A percentile compares a stretch with the other conserved stretches of the same genome.
Evolutionary conservation across 177 flowering plant species (phyloP).

Genomic region (Vitis hybrid): DNA sequence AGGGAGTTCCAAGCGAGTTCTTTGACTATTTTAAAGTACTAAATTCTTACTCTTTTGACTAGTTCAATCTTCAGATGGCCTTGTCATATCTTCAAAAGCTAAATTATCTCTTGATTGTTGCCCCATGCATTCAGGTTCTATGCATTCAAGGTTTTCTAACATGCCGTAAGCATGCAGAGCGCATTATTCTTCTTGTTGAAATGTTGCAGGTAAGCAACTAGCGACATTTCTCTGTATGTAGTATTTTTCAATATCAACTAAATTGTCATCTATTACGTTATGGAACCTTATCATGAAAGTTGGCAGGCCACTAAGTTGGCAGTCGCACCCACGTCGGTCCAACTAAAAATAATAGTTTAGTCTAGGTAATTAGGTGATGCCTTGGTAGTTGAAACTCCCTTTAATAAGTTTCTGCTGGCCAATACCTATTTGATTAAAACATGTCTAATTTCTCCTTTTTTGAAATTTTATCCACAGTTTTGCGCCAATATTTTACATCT

Average conservation of each 20-base stretch:
- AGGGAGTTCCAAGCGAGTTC: conserved; percentile 98
- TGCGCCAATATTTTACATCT: too few relatives aligned
- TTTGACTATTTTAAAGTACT: conserved; percentile 95
- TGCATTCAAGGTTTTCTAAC: conserved; percentile 99
- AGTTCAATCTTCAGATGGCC: background rate
- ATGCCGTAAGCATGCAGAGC: conserved; percentile 98
- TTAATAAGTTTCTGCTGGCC: too few relatives aligned
- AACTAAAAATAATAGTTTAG: too few relatives aligned
- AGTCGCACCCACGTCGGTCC: too few relatives aligned
- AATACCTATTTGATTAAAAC: too few relatives aligned
- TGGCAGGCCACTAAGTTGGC: too few relatives aligned
- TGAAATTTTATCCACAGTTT: too few relatives aligned
- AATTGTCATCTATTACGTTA: background rate
- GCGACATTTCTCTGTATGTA: background rate
- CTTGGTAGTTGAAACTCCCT: too few relatives aligned
- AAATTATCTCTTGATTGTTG: background rate
- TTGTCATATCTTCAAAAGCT: background rate
- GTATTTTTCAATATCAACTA: background rate
- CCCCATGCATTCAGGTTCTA: conserved; percentile 57
- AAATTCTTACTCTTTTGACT: background rate
- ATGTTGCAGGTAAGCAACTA: conserved; percentile 82
- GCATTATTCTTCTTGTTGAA: conserved; percentile 95
- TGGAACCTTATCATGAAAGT: background rate
- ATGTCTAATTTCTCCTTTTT: too few relatives aligned
- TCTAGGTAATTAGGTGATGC: too few relatives aligned